Conservation (phyloP, 768 basidiomycete species). For the Chalciporus piperatus region DNA sequence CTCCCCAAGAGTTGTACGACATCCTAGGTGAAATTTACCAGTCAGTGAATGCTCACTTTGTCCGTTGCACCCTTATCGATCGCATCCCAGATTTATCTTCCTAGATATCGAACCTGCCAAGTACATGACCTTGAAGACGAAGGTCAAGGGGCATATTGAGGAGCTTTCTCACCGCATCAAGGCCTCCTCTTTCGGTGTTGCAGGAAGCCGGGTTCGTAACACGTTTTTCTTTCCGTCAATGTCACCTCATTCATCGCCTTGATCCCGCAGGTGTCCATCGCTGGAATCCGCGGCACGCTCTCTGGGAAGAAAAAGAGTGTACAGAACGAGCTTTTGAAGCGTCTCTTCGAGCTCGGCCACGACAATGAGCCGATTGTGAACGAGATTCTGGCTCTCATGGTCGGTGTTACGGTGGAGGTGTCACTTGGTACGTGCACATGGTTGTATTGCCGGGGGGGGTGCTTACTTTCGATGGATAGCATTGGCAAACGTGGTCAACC, state of each 20-base stretch:
- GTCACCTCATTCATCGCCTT: background rate
- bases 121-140: slow-evolving; percentile 51
- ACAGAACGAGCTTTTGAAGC: slow-evolving; percentile 53
- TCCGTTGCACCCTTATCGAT: background rate
- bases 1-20: slow-evolving; percentile 56
- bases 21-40: slow-evolving; percentile 71
- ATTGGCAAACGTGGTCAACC: slow-evolving; percentile 62
- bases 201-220: slow-evolving; percentile 41
- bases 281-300: slow-evolving; percentile 45
- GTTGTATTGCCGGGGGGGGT: background rate
- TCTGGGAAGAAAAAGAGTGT: slow-evolving; percentile 44
- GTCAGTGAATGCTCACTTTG: slow-evolving; percentile 31
- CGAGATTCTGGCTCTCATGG: slow-evolving; percentile 67
- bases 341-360: slow-evolving; percentile 53
- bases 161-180: slow-evolving; percentile 59
- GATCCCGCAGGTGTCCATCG: slow-evolving; percentile 27
- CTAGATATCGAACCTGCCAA: slow-evolving; percentile 62
- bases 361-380: slow-evolving; percentile 64
- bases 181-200: slow-evolving; percentile 37
- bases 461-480: slow-evolving; percentile 36
- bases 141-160: slow-evolving; percentile 50
- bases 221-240: background rate
- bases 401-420: slow-evolving; percentile 65
- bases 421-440: slow-evolving; percentile 50
- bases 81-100: slow-evolving; percentile 63